A percentile compares a stretch with the other conserved stretches of the same genome.
phyloP scores from a whole-genome alignment of 2,329 filamentous ascomycete genomes.

The Fusarium poae region DNA sequence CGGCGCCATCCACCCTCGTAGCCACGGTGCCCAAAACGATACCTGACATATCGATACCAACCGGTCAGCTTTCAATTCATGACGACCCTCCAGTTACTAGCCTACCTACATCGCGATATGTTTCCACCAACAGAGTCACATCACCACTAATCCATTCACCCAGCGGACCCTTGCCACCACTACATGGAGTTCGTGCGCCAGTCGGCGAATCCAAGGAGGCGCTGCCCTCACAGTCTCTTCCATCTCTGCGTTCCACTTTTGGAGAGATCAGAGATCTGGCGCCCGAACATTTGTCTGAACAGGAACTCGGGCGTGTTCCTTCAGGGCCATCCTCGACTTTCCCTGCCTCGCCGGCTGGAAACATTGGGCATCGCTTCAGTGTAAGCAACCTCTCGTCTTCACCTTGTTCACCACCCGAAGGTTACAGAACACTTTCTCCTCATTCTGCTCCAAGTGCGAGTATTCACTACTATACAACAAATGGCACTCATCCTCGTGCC shows the following conservation, averaged over 20 bases:
- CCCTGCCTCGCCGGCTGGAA: constrained; percentile 52
- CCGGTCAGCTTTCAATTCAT: constrained; percentile 52
- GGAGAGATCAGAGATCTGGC: constrained; percentile 53
- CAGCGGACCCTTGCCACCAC: constrained; percentile 54
- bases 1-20: constrained; percentile 20
- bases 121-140: constrained; percentile 27
- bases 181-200: constrained; percentile 55
- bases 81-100: constrained; percentile 48
- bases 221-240: constrained; percentile 56
- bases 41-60: constrained; percentile 50
- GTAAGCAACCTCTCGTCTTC: constrained; percentile 56
- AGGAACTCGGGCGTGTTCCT: constrained; percentile 48
- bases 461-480: constrained; percentile 55
- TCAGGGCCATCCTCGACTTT: constrained; percentile 47
- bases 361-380: constrained; percentile 49
- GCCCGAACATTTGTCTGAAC: constrained; percentile 51
- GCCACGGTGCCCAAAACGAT: constrained; percentile 39
- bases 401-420: constrained; percentile 64
- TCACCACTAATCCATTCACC: constrained; percentile 44
- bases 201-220: constrained; percentile 54
- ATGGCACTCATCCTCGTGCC: constrained; percentile 53
- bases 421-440: constrained; percentile 63
- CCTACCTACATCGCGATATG: constrained; percentile 23
- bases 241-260: constrained; percentile 56
- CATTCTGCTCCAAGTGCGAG: constrained; percentile 57